Evolutionary conservation across 2,329 filamentous ascomycete genomes (phyloP).

Genomic region (Pyrenophora teres): DNA sequence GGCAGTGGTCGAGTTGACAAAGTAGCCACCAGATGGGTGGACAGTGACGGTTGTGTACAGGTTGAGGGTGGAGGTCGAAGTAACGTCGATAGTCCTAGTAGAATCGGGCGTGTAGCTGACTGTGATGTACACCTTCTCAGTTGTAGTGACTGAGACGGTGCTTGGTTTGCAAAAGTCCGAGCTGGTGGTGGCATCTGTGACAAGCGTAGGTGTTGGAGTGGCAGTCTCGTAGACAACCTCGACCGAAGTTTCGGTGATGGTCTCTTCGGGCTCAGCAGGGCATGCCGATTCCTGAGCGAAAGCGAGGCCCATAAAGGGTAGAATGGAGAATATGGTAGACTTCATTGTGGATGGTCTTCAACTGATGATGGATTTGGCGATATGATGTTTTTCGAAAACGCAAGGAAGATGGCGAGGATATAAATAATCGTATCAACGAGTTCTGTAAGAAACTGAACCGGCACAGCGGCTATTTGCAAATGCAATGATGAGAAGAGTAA

Average conservation of each 20-base stretch:
- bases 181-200: slow-evolving; percentile 3
- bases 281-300: slow-evolving; percentile 30
- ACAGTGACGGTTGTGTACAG: slow-evolving; percentile 25
- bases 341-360: slow-evolving; percentile 28
- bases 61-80: slow-evolving; percentile 19
- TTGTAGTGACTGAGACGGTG: slow-evolving; percentile 25
- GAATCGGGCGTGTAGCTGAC: slow-evolving; percentile 17
- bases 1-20: slow-evolving; percentile 18
- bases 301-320: slow-evolving; percentile 34
- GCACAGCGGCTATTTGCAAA: slow-evolving; percentile 30
- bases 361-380: slow-evolving; percentile 1
- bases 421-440: slow-evolving; percentile 13
- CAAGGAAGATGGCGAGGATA: slow-evolving; percentile 1
- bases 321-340: slow-evolving; percentile 31
- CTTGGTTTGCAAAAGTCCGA: slow-evolving; percentile 6
- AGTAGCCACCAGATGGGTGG: slow-evolving; percentile 8
- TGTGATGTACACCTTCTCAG: slow-evolving; percentile 32
- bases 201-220: not conserved
- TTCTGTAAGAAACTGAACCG: slow-evolving; percentile 31
- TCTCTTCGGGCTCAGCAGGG: slow-evolving; percentile 14
- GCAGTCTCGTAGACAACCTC: slow-evolving; percentile 15
- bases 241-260: slow-evolving; percentile 21
- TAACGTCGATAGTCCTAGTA: slow-evolving; percentile 13
- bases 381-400: not conserved
- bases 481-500: slow-evolving; percentile 21